These are phyloP conservation scores for Silene coronaria DNA, from an alignment of 179 eudicot species.

Conservation along the genomic window DNA sequence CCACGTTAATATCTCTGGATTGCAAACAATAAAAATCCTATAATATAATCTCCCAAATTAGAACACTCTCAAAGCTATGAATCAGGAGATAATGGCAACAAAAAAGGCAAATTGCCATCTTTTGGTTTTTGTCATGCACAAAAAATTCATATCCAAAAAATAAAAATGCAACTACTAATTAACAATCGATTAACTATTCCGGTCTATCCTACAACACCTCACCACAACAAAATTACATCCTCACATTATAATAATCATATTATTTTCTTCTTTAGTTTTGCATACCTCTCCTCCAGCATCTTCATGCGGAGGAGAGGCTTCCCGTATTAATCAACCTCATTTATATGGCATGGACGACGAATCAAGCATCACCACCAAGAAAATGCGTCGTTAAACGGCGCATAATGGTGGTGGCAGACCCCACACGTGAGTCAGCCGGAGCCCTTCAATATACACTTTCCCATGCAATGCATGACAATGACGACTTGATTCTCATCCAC, in stretches of 20 bases:
- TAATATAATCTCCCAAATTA: constrained; percentile 6
- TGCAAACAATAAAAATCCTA: constrained; percentile 2
- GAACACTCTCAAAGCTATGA: constrained; percentile 14
- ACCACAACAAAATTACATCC: background rate
- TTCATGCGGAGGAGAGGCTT: constrained; percentile 19
- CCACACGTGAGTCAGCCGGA: constrained; percentile 47
- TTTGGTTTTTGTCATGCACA: constrained; percentile 8
- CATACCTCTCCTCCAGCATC: constrained; percentile 18
- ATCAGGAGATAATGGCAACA: constrained; percentile 17
- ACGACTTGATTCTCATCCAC: constrained; percentile 49
- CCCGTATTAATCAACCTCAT: background rate
- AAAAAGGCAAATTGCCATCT: constrained; percentile 14
- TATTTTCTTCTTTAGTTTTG: background rate
- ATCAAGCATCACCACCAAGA: background rate
- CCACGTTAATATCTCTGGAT: background rate
- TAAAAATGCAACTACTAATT: background rate
- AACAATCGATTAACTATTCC: constrained; percentile 2
- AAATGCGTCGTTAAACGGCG: constrained; percentile 7
- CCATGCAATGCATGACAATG: constrained; percentile 45
- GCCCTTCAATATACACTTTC: constrained; percentile 63
- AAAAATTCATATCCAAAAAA: background rate
- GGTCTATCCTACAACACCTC: background rate
- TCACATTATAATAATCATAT: background rate
- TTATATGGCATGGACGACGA: constrained; percentile 20
- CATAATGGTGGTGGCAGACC: constrained; percentile 62